Evolutionary conservation across 306 rosid species (phyloP), one percentile per base, ranked within the genome.

Genomic region (Prunus davidiana): DNA sequence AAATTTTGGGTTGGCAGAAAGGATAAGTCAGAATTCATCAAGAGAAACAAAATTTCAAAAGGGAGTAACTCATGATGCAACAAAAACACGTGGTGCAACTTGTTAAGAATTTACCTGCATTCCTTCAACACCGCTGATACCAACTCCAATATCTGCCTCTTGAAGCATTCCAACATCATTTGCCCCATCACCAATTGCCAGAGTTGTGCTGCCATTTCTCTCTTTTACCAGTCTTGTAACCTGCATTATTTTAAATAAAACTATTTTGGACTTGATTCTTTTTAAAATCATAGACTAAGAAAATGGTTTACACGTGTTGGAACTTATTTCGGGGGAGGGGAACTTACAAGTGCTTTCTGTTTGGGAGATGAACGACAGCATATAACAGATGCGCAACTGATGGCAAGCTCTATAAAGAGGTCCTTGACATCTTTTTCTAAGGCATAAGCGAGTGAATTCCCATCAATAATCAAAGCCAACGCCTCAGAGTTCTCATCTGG

Each of bases 131-230:
- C 99, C 99, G 55, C 96, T 96, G 66, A 96, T 96, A 74, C 99
- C 99, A 63, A 96, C 52, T 52, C 99, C 99, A 71, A 96, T 96
- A 80, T 96, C 99, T 15, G 99, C 99, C 87, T 96, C 99, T 85
- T 96, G 99, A 71, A 96, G 96, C 99, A 96, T 96, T 70, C 98
- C 99, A 1, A 96, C 99, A 82, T 96, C 99, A 77, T 96, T 96
- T 77, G 99, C 99, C 49, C 99, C 99, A 82, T 96, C 99, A 82
- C 99, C 99, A 82, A 96, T 84, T 66, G 98, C 99, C 63, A 96
- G 91, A 71, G 93, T 92, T 75, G 98, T 96, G 52, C 76, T 82
- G 34, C 93, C 92, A 57, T 89, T 89, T 81, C 81, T 89, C 41
- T 62, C 64, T 84, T 96, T 96, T 38, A 96, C 99, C 60, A 96